Conservation (phyloP, 2,329 filamentous ascomycete genomes). For the Aulographum hederae region DNA sequence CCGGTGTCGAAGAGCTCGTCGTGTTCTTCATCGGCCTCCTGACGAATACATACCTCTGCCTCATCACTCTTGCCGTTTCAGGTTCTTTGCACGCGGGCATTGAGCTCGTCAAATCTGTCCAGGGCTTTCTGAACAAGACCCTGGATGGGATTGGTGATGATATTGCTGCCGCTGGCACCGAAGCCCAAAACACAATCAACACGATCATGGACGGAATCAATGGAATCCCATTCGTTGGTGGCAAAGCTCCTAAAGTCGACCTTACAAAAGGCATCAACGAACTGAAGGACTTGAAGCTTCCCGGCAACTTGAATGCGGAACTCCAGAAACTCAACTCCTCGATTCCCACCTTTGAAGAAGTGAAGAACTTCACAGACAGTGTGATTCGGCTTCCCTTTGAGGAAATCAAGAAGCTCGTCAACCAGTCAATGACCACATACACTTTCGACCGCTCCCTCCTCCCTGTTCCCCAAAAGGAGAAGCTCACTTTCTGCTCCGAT, state of each 20-base stretch:
- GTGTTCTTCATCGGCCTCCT: constrained; percentile 87
- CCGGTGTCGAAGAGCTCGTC: constrained; percentile 70
- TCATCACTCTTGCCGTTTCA: constrained; percentile 67
- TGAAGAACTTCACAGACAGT: constrained; percentile 62
- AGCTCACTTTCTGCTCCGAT: constrained; percentile 73
- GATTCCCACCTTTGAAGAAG: constrained; percentile 67
- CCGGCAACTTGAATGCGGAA: constrained; percentile 47
- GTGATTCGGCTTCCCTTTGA: constrained; percentile 68
- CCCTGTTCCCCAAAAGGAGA: constrained; percentile 66
- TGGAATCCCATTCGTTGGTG: constrained; percentile 18
- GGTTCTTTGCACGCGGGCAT: constrained; percentile 59
- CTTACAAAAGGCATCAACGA: constrained; percentile 45
- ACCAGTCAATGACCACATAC: constrained; percentile 53
- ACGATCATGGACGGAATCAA: constrained; percentile 21
- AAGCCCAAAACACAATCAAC: constrained; percentile 24
- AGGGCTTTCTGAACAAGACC: constrained; percentile 40
- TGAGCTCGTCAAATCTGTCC: constrained; percentile 40
- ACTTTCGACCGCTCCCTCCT: constrained; percentile 62
- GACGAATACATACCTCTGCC: constrained; percentile 75
- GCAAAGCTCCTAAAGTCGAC: constrained; percentile 38
- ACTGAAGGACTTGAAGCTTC: constrained; percentile 52
- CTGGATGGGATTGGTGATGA: constrained; percentile 38
- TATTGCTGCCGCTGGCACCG: constrained; percentile 23
- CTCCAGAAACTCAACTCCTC: constrained; percentile 57
- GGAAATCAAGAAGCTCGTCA: constrained; percentile 55